phyloP scores from a whole-genome alignment of 2,329 filamentous ascomycete species.

The Exophiala sp. region DNA sequence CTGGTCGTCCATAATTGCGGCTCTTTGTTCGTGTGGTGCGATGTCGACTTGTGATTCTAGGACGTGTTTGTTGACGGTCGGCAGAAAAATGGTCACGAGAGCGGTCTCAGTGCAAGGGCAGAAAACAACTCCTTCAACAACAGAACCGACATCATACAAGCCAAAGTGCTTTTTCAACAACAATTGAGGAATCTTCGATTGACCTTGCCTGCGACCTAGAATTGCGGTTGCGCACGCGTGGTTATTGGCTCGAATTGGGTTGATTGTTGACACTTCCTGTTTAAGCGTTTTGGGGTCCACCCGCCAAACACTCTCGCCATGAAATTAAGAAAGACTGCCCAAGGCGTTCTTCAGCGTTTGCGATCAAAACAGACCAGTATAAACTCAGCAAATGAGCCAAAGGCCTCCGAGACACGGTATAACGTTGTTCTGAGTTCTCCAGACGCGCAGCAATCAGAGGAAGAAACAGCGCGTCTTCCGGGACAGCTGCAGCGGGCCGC shows the following conservation, averaged over 20 bases:
- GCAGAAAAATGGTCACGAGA: background rate
- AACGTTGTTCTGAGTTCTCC: constrained; percentile 11
- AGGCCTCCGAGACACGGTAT: constrained; percentile 4
- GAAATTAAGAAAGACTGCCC: constrained; percentile 20
- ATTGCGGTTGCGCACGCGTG: background rate
- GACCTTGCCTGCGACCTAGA: background rate
- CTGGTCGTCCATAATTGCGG: constrained; percentile 53
- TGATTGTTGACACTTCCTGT: background rate
- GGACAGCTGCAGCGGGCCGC: constrained; percentile 17
- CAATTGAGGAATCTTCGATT: background rate
- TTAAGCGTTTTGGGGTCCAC: background rate
- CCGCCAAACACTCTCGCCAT: constrained; percentile 11
- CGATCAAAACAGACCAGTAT: constrained; percentile 15
- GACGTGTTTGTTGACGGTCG: background rate
- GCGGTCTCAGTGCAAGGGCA: background rate
- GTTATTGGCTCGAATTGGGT: background rate
- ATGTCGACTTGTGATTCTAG: background rate
- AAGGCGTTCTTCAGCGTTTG: constrained; percentile 18
- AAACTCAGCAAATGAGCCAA: constrained; percentile 4
- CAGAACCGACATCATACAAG: background rate
- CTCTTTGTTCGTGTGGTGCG: background rate
- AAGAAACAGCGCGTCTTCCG: constrained; percentile 3
- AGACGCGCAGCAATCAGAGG: constrained; percentile 1
- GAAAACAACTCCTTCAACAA: background rate
- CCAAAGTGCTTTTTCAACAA: background rate